Evolutionary conservation across 352 stramenopile species (phyloP).

Genomic region (Phytophthora citricola): DNA sequence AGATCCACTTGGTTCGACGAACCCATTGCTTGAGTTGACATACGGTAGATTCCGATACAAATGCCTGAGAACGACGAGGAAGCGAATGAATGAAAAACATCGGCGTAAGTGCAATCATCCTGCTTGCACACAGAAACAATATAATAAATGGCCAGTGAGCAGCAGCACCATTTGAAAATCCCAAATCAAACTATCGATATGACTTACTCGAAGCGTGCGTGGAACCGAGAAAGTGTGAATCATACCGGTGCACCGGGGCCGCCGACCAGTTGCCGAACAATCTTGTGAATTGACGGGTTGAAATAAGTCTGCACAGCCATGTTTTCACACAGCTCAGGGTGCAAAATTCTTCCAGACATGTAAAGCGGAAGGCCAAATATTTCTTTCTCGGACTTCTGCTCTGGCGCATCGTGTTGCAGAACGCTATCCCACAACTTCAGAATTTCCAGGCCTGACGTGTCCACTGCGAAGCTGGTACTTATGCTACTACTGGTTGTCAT

Average conservation of each 20-base stretch:
- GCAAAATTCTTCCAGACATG: slow-evolving; percentile 84
- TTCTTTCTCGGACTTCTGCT: slow-evolving; percentile 73
- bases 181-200: not conserved
- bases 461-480: slow-evolving; percentile 11
- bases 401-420: slow-evolving; percentile 58
- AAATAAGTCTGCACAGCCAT: slow-evolving; percentile 87
- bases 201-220: slow-evolving; percentile 46
- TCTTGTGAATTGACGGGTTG: slow-evolving; percentile 88
- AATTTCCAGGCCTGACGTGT: slow-evolving; percentile 31
- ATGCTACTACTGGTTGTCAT: not conserved
- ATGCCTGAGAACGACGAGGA: slow-evolving; percentile 68
- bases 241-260: slow-evolving; percentile 80
- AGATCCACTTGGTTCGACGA: slow-evolving; percentile 53
- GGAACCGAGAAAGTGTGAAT: slow-evolving; percentile 71
- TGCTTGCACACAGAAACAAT: not conserved
- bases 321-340: slow-evolving; percentile 87
- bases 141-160: too few species aligned
- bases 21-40: slow-evolving; percentile 61
- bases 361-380: slow-evolving; percentile 86
- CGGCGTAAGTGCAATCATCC: slow-evolving; percentile 55
- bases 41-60: slow-evolving; percentile 76
- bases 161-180: not conserved
- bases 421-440: slow-evolving; percentile 78
- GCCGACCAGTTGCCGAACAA: slow-evolving; percentile 81
- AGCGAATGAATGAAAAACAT: slow-evolving; percentile 71